Evolutionary conservation across 768 basidiomycete species (phyloP).

Genomic region (Leccinum truebloodii): DNA sequence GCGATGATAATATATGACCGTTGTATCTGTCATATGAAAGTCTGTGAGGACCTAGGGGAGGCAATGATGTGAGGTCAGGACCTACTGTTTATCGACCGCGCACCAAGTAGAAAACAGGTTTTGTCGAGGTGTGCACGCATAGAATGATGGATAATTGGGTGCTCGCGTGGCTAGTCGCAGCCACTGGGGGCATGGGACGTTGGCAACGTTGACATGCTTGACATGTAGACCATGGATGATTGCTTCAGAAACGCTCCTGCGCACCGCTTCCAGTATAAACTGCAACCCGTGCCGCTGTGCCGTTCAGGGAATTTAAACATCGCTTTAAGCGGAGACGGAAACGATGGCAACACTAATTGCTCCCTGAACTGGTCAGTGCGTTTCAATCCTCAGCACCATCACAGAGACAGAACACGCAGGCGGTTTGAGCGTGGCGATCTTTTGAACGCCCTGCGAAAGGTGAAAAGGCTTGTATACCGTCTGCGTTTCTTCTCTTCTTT

Average conservation of each 20-base stretch:
- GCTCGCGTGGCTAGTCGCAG: neutral
- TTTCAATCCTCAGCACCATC: conserved; percentile 40
- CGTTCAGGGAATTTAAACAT: conserved; percentile 20
- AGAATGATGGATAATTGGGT: neutral
- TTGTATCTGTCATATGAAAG: conserved; percentile 12
- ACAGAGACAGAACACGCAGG: conserved; percentile 41
- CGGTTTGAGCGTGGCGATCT: conserved; percentile 38
- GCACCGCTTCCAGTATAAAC: conserved; percentile 23
- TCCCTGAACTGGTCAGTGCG: conserved; percentile 33
- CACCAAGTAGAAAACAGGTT: neutral
- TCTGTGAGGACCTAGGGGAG: conserved; percentile 1
- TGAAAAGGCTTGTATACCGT: conserved; percentile 42
- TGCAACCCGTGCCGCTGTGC: conserved; percentile 29
- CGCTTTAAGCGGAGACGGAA: conserved; percentile 33
- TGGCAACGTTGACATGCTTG: neutral
- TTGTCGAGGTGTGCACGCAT: neutral
- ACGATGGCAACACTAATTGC: conserved; percentile 25
- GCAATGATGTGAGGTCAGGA: neutral
- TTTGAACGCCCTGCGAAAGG: conserved; percentile 39
- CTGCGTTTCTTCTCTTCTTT: conserved; percentile 38
- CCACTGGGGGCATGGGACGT: neutral
- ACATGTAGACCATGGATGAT: conserved; percentile 24
- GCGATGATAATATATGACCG: conserved; percentile 3
- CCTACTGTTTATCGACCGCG: conserved; percentile 1
- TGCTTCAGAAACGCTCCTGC: conserved; percentile 19